Base-by-base conservation (phyloP, 768 basidiomycete species). In the Glaciozyma antarctica region DNA sequence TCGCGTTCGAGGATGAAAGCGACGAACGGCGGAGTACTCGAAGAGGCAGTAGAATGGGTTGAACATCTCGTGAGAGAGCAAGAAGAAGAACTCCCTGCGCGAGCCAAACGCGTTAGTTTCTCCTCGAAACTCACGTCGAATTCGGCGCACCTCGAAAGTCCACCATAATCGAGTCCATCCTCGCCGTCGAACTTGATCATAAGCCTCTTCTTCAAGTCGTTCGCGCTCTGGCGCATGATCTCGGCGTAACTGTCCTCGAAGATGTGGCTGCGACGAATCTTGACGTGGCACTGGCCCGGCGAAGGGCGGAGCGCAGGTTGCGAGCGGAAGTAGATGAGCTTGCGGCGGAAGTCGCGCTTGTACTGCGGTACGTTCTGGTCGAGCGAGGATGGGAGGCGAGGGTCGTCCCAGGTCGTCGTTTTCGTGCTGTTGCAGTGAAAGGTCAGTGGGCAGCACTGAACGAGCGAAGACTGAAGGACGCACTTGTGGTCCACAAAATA, bases 401-500 rank as follows among this genome's bases (percentile, higher is more conserved):
- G 94, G 76, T 99, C 95, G 77, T 99, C 95, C 95, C 95, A 99
- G 1, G 95, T 99, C 38, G 95, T 99, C 41, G 95, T 99, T 84
- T 98, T 97, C n/a, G 63, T 65, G 67, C 62, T 68, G 68, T 65
- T 15, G 38, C 38, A 56, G n/a, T 28, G 24, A 2, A 13, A 28
- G 28, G 16, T n/a, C 26, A 38, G 10, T 22, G n/a, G 41, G 28
- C 21, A 44, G 57, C 22, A 13, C 16, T 48, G 22, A 56, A 34
- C 1, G 26, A 13, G 45, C 5, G 57, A 24, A 3, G 22, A 21
- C 16, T 3, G 19, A 2, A 45, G 43, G 52, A 55, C 52, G 62
- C 93, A 97, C 79, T 97, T 98, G 80, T 99, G 94, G 77, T 99
- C 95, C 60, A 99, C 95, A 75, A 99, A 99, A 81, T 99, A 99